A percentile compares a stretch with the other conserved stretches of the same genome.
phyloP scores from a whole-genome alignment of 306 rosid species.

The Ormosia semicastrata region DNA sequence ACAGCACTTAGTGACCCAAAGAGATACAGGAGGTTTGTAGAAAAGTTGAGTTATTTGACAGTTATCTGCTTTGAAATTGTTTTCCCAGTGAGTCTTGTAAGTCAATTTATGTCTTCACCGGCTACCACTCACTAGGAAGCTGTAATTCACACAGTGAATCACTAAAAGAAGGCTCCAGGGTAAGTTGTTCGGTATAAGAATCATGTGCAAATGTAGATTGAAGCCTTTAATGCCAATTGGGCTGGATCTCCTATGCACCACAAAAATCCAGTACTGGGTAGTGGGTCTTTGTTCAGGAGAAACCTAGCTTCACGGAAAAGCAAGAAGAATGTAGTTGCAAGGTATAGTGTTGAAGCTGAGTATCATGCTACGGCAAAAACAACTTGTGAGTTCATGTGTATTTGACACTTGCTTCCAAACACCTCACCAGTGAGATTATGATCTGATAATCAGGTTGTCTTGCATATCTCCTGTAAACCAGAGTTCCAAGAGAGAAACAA shows the following conservation, averaged over 20 bases:
- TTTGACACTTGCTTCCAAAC: not conserved
- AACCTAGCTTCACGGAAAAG: not conserved
- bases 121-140: too few species aligned
- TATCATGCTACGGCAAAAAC: not conserved
- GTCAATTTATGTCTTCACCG: not conserved
- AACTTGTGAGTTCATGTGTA: not conserved
- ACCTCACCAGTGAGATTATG: too few species aligned
- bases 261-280: not conserved
- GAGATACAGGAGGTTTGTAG: not conserved
- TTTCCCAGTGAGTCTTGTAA: not conserved
- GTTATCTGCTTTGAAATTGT: not conserved
- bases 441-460: too few species aligned
- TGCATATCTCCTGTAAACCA: not conserved
- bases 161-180: not conserved
- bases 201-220: not conserved
- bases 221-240: too few species aligned
- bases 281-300: not conserved
- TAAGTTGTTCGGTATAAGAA: not conserved
- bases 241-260: not conserved
- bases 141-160: not conserved
- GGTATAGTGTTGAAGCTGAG: not conserved
- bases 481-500: not conserved
- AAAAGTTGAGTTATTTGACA: not conserved
- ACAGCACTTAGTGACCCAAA: not conserved
- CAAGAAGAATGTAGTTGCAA: not conserved